Conservation (phyloP, 495 filamentous ascomycete species). For the Aspergillus saccharolyticus region DNA sequence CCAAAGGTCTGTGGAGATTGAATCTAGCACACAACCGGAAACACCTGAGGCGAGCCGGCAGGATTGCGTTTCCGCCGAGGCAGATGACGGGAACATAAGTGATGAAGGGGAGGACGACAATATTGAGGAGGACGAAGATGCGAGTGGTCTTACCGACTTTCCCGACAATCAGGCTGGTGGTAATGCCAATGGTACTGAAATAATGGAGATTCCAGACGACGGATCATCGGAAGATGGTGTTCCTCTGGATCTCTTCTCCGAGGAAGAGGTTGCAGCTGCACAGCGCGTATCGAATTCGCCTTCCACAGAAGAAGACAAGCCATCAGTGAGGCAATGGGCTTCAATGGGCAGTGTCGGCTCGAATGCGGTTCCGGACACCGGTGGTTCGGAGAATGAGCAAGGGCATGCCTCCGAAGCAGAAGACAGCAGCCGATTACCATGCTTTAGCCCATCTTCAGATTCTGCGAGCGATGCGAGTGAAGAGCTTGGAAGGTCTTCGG, state of each 20-base stretch:
- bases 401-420: not conserved
- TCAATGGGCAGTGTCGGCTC: not conserved
- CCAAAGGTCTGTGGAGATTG: not conserved
- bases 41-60: too few species aligned
- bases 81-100: not conserved
- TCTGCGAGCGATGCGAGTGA: not conserved
- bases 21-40: too few species aligned
- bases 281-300: not conserved
- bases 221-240: not conserved
- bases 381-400: not conserved
- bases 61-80: too few species aligned
- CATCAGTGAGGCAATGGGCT: not conserved
- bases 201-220: not conserved
- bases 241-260: conserved; percentile 1
- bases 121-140: not conserved
- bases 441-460: not conserved
- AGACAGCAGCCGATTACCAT: too few species aligned
- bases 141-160: not conserved
- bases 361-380: not conserved
- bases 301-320: not conserved
- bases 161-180: not conserved
- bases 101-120: not conserved
- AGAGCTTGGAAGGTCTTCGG: too few species aligned
- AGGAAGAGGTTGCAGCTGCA: not conserved
- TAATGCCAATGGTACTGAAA: not conserved